Percentiles rank a stretch among this genome's conserved stretches.
Conservation (phyloP, 2,329 filamentous ascomycete species). For the Alternaria sp. region DNA sequence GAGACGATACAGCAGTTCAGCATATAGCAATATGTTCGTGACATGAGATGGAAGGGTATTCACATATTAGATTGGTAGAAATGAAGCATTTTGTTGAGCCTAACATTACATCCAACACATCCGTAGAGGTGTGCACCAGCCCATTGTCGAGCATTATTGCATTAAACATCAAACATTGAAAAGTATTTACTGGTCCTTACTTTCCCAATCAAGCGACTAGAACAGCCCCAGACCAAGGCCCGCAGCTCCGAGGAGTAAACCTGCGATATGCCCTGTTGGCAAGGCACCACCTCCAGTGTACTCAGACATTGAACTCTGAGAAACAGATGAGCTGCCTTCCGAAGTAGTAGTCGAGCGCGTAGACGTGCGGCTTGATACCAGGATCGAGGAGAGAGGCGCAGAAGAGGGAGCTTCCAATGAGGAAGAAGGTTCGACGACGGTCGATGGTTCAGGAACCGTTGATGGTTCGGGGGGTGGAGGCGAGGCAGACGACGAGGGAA, state of each 20-base stretch:
- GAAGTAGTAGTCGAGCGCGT: slow-evolving; percentile 16
- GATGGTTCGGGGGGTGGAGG: slow-evolving; percentile 1
- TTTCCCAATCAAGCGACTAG: slow-evolving; percentile 7
- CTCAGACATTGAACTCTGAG: slow-evolving; percentile 11
- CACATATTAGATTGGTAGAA: neutral
- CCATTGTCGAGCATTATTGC: neutral
- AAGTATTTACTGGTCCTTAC: neutral
- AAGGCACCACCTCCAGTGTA: slow-evolving; percentile 29
- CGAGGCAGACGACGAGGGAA: neutral
- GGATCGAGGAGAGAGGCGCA: neutral
- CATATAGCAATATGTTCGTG: neutral
- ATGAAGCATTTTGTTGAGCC: neutral
- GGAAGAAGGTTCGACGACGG: neutral
- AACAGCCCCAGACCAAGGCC: slow-evolving; percentile 36
- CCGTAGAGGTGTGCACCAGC: slow-evolving; percentile 2
- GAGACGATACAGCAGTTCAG: neutral
- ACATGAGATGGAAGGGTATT: too few species aligned
- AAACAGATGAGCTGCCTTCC: slow-evolving; percentile 8
- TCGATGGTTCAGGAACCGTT: neutral
- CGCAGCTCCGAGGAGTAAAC: slow-evolving; percentile 35
- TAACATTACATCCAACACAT: slow-evolving; percentile 11
- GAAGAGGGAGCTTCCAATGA: neutral
- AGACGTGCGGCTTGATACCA: slow-evolving; percentile 18
- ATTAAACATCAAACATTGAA: slow-evolving; percentile 13
- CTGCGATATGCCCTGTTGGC: slow-evolving; percentile 26